Conservation (phyloP, 257 asterid genomes). For the Thymus mandschuricus region DNA sequence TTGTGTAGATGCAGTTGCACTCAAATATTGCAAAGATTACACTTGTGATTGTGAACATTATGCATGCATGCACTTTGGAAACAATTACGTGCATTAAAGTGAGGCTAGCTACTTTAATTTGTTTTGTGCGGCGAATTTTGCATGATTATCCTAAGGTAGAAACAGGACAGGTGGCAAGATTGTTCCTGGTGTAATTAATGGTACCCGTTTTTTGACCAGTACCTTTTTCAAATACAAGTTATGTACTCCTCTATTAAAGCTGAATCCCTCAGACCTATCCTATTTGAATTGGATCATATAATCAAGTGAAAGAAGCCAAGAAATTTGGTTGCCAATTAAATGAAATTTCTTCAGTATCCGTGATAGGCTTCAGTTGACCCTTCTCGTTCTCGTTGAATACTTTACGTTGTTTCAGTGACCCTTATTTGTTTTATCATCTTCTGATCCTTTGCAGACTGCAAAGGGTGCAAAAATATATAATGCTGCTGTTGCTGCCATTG, state of each 20-base stretch:
- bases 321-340: conserved; percentile 2
- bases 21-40: not conserved
- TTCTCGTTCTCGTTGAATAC: conserved; percentile 6
- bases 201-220: not conserved
- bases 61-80: conserved; percentile 17
- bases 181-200: not conserved
- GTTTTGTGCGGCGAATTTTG: not conserved
- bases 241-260: conserved; percentile 19
- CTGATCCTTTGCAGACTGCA: conserved; percentile 57
- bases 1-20: not conserved
- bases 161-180: not conserved
- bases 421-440: conserved; percentile 11
- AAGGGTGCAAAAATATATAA: conserved; percentile 84
- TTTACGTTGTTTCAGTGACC: conserved; percentile 6
- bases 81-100: conserved; percentile 24
- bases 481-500: conserved; percentile 85
- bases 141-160: not conserved
- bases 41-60: conserved; percentile 1
- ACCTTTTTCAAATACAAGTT: not conserved
- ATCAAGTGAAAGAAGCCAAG: conserved; percentile 7
- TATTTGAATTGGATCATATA: conserved; percentile 7
- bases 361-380: conserved; percentile 3
- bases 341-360: conserved; percentile 5
- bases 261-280: not conserved
- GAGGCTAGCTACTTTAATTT: conserved; percentile 2